Evolutionary conservation across 768 basidiomycete species (phyloP).

Genomic region (Ramaria rubella): DNA sequence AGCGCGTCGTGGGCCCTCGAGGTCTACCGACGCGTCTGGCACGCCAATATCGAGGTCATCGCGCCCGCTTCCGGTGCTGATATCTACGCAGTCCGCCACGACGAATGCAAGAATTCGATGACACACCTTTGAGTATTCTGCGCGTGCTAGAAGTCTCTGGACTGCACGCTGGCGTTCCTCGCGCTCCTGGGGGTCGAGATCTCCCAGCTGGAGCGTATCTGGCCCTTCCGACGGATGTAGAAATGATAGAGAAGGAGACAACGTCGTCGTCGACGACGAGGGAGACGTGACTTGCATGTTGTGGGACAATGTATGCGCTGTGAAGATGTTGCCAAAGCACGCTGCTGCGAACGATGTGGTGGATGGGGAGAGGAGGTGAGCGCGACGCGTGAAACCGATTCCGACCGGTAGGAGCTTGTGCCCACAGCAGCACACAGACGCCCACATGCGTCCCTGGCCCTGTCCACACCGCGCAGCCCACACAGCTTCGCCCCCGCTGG

Average conservation of each 20-base stretch:
- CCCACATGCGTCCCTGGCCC: not conserved
- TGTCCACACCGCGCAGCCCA: not conserved
- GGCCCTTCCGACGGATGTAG: slow-evolving; percentile 33
- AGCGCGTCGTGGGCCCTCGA: slow-evolving; percentile 10
- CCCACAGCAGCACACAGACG: not conserved
- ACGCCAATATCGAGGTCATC: slow-evolving; percentile 19
- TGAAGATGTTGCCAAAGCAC: slow-evolving; percentile 23
- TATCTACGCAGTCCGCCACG: not conserved
- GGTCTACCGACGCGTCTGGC: not conserved
- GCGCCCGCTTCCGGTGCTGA: slow-evolving; percentile 8
- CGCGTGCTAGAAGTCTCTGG: slow-evolving; percentile 70
- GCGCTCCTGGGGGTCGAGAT: slow-evolving; percentile 38
- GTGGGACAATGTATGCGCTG: slow-evolving; percentile 16
- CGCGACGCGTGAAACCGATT: slow-evolving; percentile 7
- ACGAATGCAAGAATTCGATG: slow-evolving; percentile 15
- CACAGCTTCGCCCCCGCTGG: too few relatives aligned
- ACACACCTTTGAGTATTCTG: slow-evolving; percentile 76
- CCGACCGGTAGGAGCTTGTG: not conserved
- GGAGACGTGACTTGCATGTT: slow-evolving; percentile 35
- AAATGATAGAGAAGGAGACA: slow-evolving; percentile 68
- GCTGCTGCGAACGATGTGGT: slow-evolving; percentile 22
- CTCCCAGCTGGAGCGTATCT: slow-evolving; percentile 37
- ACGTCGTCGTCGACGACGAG: slow-evolving; percentile 75
- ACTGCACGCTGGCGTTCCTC: slow-evolving; percentile 63
- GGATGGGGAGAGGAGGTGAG: slow-evolving; percentile 5